phyloP scores from a whole-genome alignment of 148 eudicot genomes.

The Cornus florida region DNA sequence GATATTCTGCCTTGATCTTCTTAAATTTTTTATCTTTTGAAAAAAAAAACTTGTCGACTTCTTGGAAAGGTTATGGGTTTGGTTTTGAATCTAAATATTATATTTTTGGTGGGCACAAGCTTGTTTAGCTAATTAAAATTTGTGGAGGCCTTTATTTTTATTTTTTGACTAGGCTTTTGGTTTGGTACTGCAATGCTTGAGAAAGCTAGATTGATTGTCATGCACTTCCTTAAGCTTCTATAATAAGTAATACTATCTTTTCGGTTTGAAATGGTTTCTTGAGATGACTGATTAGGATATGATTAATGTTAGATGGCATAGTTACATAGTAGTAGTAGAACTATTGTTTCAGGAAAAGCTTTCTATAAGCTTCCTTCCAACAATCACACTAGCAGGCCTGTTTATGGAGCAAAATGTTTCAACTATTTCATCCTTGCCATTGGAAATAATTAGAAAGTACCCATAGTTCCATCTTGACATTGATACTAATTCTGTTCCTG shows the following conservation, averaged over 20 bases:
- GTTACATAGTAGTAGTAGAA: neutral
- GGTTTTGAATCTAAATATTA: neutral
- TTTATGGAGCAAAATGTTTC: neutral
- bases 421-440: neutral
- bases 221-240: slow-evolving; percentile 2
- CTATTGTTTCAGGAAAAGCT: neutral
- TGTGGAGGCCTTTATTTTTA: neutral
- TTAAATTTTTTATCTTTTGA: too few relatives aligned
- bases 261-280: neutral
- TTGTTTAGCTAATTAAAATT: neutral
- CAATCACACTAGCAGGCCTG: neutral
- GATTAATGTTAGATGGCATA: neutral
- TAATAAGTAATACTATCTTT: neutral
- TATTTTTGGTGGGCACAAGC: neutral
- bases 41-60: too few relatives aligned
- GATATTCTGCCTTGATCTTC: neutral
- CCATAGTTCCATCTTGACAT: neutral
- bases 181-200: neutral
- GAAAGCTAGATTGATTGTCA: neutral
- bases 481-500: neutral
- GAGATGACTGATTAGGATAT: neutral
- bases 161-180: neutral
- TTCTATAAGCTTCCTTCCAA: neutral
- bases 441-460: neutral
- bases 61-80: neutral